A percentile compares a stretch with the other conserved stretches of the same genome.
These are phyloP conservation scores for Hypoxylon crocopeplum DNA, from an alignment of 495 filamentous ascomycete species.

Conservation along the genomic window DNA sequence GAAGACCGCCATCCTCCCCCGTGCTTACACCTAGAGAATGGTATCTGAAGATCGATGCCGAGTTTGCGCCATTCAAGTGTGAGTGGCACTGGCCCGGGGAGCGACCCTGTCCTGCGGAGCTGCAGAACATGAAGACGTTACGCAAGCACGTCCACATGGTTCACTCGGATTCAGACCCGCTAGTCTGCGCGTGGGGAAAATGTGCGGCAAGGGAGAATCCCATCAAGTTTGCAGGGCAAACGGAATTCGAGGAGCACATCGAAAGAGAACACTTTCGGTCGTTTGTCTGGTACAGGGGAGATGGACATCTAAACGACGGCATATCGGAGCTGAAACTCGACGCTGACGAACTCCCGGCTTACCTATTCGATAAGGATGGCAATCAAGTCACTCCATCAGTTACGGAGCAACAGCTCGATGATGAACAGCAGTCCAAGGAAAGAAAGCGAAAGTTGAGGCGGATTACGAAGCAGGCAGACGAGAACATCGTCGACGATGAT, in stretches of 20 bases:
- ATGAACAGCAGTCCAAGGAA: conserved; percentile 43
- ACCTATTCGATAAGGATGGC: conserved; percentile 49
- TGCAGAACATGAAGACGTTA: conserved; percentile 77
- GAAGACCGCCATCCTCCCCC: conserved; percentile 29
- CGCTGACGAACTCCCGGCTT: conserved; percentile 41
- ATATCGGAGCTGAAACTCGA: conserved; percentile 29
- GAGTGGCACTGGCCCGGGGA: conserved; percentile 48
- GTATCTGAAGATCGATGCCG: conserved; percentile 34
- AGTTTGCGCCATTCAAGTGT: conserved; percentile 35
- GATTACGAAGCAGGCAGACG: conserved; percentile 39
- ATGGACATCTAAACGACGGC: conserved; percentile 59
- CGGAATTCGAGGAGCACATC: conserved; percentile 66
- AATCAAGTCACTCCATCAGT: conserved; percentile 55
- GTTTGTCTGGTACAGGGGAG: conserved; percentile 69
- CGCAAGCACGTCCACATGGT: conserved; percentile 69
- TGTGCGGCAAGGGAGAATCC: conserved; percentile 37
- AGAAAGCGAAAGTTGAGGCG: conserved; percentile 41
- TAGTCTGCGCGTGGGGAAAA: conserved; percentile 47
- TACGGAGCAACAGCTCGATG: conserved; percentile 45
- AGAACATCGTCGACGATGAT: conserved; percentile 53
- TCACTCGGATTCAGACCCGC: conserved; percentile 46
- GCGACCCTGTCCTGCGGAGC: conserved; percentile 64
- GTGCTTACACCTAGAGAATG: conserved; percentile 24
- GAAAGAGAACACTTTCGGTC: conserved; percentile 63
- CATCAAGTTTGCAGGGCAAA: conserved; percentile 37